Base-by-base conservation (phyloP, 2,329 filamentous ascomycete species). In the Ophiobolus disseminans region DNA sequence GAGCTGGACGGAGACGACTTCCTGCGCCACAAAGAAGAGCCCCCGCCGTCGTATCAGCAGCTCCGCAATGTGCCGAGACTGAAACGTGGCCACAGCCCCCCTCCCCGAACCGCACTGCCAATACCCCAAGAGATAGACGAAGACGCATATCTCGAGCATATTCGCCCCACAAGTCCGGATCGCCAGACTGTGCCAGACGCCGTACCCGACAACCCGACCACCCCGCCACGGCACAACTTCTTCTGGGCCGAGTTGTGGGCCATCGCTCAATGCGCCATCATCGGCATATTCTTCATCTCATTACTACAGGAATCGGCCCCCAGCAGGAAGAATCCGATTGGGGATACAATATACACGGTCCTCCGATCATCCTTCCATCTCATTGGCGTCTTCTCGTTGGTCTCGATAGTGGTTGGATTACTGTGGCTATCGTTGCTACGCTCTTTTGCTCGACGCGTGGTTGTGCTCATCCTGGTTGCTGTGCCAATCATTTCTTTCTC, bases 221-320 rank as follows among this genome's bases (percentile, higher is more conserved):
- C 59, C 9, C 57, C 68, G 0, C 69, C 68, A 21, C 82, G 83
- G 40, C 91, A 97, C 70, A 94, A 99, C 72, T 81, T 87, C 4
- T 96, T 97, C 75, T 99, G 94, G 81, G 90, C 89, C 3, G 92
- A 90, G 75, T 80, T 97, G 34, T 99, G 92, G 70, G 76, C 96
- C 38, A 94, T 97, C 62, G 86, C 86, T 25, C 77, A 96, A 43
- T 91, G 90, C 36, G 88, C 88, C 30, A 83, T 97, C 66, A 84
- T 97, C 64, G 89, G 93, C 10, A 93, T 91, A 0, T 95, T 91
- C 64, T 86, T 96, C 55, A 81, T 99, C 11, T 88, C 96, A 19
- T 95, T 89, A 79, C 81, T 99, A 31, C 91, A 97, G 68, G 97
- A 93, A 2, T 85, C 89, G 14, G 78, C 86, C 1, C 87, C 89